phyloP scores from a whole-genome alignment of 2,329 filamentous ascomycete genomes.

The Ceratocystis papillata region DNA sequence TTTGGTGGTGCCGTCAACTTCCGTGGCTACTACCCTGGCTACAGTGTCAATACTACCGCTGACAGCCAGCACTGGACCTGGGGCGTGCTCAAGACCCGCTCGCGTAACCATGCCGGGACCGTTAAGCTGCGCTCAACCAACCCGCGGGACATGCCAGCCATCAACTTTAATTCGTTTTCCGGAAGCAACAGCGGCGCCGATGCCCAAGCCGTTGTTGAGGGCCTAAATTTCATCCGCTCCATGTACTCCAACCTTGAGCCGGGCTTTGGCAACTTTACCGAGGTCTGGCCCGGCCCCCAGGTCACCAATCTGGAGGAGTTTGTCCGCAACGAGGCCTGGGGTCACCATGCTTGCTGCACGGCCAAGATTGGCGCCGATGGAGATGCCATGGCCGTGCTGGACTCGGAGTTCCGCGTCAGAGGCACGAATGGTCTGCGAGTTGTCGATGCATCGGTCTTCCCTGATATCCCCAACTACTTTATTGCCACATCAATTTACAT shows the following conservation, averaged over 20 bases:
- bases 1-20: conserved; percentile 46
- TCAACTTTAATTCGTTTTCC: conserved; percentile 47
- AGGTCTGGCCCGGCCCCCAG: conserved; percentile 24
- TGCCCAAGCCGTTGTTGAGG: conserved; percentile 33
- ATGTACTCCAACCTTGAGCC: conserved; percentile 27
- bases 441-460: conserved; percentile 51
- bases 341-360: conserved; percentile 48
- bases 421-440: conserved; percentile 47
- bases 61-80: conserved; percentile 36
- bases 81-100: conserved; percentile 43
- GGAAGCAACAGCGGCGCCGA: conserved; percentile 39
- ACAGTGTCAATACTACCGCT: conserved; percentile 36
- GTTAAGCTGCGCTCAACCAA: conserved; percentile 50
- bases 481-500: conserved; percentile 46
- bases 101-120: conserved; percentile 48
- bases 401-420: conserved; percentile 46
- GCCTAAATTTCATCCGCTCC: conserved; percentile 29
- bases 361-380: conserved; percentile 45
- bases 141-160: conserved; percentile 52
- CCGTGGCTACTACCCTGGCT: conserved; percentile 47
- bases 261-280: conserved; percentile 23
- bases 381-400: conserved; percentile 46
- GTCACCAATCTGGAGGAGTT: conserved; percentile 30
- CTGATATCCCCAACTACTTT: conserved; percentile 39
- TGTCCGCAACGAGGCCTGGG: conserved; percentile 37